Conservation (phyloP, 768 basidiomycete species). For the Termitomyces sp. region DNA sequence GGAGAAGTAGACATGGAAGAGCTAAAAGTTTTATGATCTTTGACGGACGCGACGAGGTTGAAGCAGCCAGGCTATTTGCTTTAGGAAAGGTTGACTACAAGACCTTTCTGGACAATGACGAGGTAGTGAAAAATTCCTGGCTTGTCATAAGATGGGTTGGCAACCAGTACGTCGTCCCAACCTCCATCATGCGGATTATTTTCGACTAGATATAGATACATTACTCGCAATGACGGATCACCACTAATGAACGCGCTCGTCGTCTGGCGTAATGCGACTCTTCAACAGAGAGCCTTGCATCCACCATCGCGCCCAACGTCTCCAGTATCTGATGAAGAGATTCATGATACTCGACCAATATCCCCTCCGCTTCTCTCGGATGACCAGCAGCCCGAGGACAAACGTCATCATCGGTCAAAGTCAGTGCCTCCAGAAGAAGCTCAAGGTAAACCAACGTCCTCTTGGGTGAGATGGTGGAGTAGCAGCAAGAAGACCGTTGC, state of each 20-base stretch:
- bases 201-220: constrained; percentile 44
- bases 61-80: constrained; percentile 52
- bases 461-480: constrained; percentile 84
- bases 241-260: constrained; percentile 71
- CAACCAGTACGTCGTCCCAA: constrained; percentile 45
- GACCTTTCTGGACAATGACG: constrained; percentile 60
- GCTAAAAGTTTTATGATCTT: constrained; percentile 19
- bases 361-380: constrained; percentile 19
- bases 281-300: constrained; percentile 20
- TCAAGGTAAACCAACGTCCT: constrained; percentile 41
- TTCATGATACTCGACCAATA: constrained; percentile 16
- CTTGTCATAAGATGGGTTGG: constrained; percentile 74
- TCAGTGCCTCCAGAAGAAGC: constrained; percentile 34
- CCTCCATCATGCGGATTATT: background rate
- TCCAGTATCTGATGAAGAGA: constrained; percentile 28
- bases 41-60: constrained; percentile 39
- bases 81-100: constrained; percentile 59
- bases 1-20: constrained; percentile 19
- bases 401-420: constrained; percentile 25
- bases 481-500: constrained; percentile 41
- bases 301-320: constrained; percentile 30
- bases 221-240: constrained; percentile 70
- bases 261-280: constrained; percentile 54
- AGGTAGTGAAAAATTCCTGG: constrained; percentile 52
- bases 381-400: constrained; percentile 17